Evolutionary conservation across 2,329 filamentous ascomycete genomes (phyloP), one percentile per base, ranked within the genome.

Genomic region (Helicocarpus griseus): DNA sequence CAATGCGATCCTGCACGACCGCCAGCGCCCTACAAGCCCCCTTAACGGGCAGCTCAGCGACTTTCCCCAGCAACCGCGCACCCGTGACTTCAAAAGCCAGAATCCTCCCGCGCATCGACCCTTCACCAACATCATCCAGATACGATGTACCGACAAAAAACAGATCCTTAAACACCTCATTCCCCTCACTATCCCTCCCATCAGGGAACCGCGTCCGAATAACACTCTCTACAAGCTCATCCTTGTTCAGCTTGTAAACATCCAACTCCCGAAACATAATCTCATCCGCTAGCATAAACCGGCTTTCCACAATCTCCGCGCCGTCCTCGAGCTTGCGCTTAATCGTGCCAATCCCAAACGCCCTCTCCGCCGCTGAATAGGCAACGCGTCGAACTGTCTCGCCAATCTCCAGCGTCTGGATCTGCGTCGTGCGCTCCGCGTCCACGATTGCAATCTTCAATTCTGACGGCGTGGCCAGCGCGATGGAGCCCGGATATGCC

Each of bases 81-180:
- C 80, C 80, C 28, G 70, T 69, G 54, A 97, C 81, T 48, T 94
- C 90, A 29, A 97, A 80, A 0, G 97, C 77, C 1, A 97, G 65
- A 13, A 98, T 87, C 11, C 91, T 82, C 0, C 93, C 93, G 35
- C 80, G 76, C n/a, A 77, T 74, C 13, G 77, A 71, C 9, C 77
- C 75, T 17, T 75, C 69, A 2, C 70, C 70, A 8, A 78, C 74
- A 7, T 81, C 80, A 6, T 76, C 74, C 40, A 91, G 65, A 60
- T 86, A 90, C 51, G 87, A 87, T 0, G 93, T 97, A 5, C 93
- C 93, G 5, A 97, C 80, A n/a, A 97, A 73, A 62, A 97, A 97
- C 39, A 89, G 77, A 65, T 97, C 90, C 53, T 64, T 69, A 14
- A 49, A 57, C 2, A 51, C 48, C 0, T 77, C 78, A 4, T 76